Percentiles rank a stretch among this genome's conserved stretches.
These are phyloP conservation scores for Leccinum pseudoinsigne DNA, from an alignment of 1,284 basidiomycete species.

Conservation along the genomic window DNA sequence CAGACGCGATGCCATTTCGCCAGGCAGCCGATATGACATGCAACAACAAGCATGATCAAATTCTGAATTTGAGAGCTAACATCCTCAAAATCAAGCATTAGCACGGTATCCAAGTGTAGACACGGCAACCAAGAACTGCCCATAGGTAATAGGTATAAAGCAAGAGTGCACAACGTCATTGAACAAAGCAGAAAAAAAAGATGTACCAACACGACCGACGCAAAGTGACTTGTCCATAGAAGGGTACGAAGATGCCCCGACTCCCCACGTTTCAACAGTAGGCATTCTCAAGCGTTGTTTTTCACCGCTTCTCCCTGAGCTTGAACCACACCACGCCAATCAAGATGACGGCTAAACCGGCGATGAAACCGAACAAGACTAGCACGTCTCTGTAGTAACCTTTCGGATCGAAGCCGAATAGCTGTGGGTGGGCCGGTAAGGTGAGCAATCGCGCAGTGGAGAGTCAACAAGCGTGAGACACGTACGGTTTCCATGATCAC, in stretches of 20 bases:
- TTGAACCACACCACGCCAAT: conserved; percentile 73
- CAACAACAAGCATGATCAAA: not conserved
- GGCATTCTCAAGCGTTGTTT: not conserved
- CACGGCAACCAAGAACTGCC: not conserved
- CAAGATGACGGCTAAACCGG: conserved; percentile 69
- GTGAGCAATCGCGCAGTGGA: not conserved
- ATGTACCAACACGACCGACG: not conserved
- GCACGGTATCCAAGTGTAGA: not conserved
- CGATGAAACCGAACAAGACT: conserved; percentile 82
- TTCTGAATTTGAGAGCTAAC: too few relatives aligned
- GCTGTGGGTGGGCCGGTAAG: conserved; percentile 33
- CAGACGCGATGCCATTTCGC: conserved; percentile 70
- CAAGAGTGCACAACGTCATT: not conserved
- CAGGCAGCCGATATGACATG: conserved; percentile 38
- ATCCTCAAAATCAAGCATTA: not conserved
- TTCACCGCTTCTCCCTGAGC: conserved; percentile 68
- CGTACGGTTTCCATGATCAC: conserved; percentile 82
- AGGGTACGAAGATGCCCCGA: not conserved
- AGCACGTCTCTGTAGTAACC: conserved; percentile 87
- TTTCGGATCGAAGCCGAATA: conserved; percentile 79
- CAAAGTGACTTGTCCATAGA: not conserved
- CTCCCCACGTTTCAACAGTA: not conserved
- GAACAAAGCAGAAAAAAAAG: not conserved
- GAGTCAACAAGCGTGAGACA: not conserved
- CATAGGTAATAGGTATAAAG: not conserved